Evolutionary conservation across 345 rosid genomes (phyloP), one percentile per base, ranked within the genome.

Genomic region (Zanthoxylum bungeanum): DNA sequence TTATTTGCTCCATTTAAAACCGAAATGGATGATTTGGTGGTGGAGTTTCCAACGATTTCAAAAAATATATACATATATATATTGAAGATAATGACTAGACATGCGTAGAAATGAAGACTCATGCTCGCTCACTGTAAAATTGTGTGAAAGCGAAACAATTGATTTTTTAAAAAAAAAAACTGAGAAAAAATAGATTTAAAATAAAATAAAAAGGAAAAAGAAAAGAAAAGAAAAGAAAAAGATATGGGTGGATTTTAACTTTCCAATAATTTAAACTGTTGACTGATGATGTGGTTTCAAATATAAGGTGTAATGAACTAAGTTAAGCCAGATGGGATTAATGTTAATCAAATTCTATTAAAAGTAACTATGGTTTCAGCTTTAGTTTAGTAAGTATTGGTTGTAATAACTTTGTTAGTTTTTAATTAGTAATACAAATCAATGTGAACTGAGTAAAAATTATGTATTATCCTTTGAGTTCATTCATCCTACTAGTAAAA

Each of bases 21-120:
- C n/a, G n/a, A n/a, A n/a, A n/a, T n/a, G n/a, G n/a, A n/a, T n/a
- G n/a, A n/a, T n/a, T n/a, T n/a, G n/a, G n/a, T n/a, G n/a, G n/a
- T n/a, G n/a, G n/a, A n/a, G n/a, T n/a, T n/a, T n/a, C n/a, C n/a
- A n/a, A n/a, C n/a, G n/a, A n/a, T n/a, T n/a, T n/a, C n/a, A n/a
- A n/a, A n/a, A n/a, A n/a, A n/a, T n/a, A n/a, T n/a, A n/a, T n/a
- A n/a, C n/a, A n/a, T n/a, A n/a, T n/a, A n/a, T n/a, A n/a, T 5
- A 75, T 63, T 55, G 30, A 56, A 22, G 78, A 79, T 55, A 72
- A 75, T 59, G 81, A 73, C 63, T 7, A 67, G 75, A 79, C 85
- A 82, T 60, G 82, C 77, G 59, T 82, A 65, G 68, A 66, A 31
- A 64, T 67, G 78, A 84, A 81, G 84, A 63, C 40, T 73, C 78